Base-by-base conservation (phyloP, 2,329 filamentous ascomycete genomes). In the Alternaria triticina region DNA sequence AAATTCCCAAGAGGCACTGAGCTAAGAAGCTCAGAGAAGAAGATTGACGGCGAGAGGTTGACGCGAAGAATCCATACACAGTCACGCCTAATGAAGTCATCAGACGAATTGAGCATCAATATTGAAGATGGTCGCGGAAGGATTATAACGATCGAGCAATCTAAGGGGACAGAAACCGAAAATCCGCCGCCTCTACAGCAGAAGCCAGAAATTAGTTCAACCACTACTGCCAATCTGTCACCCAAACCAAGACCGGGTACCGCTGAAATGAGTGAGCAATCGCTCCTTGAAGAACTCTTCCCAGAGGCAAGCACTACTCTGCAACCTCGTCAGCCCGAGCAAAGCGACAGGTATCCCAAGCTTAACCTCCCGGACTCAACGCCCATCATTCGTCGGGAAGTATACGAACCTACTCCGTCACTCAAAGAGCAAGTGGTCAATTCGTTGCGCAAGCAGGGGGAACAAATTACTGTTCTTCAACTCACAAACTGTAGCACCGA, bases 241-340 rank as follows among this genome's bases (percentile, higher is more conserved):
- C n/a, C 59, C n/a, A 61, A 59, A 55, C 44, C 57, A 46, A 40
- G 55, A 23, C 40, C 46, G 17, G 50, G 23, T 27, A 56, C 40
- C 3, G 54, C 51, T 11, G 67, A 61, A 50, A 23, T 59, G 44
- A 74, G 62, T 47, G 71, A 77, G 54, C 77, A 75, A 28, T 81
- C 82, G 5, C 75, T 84, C 52, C 73, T 83, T 6, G 81, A 83
- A 56, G 83, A 86, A 67, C 82, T 89, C 1, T 89, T 89, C 67
- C 87, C 87, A 6, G 84, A 86, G 67, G 83, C 70, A 23, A 72
- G 52, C 57, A 67, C 57, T 25, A 62, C 70, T 30, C 62, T 64
- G 15, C 70, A 72, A 46, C 57, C 70, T 33, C 65, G 65, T 9
- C 57, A 63, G 44, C 25, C 54, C 15, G 57, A 64, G 28, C 54